Conservation (phyloP, 2,329 filamentous ascomycete genomes). For the Colletotrichum nymphaeae region DNA sequence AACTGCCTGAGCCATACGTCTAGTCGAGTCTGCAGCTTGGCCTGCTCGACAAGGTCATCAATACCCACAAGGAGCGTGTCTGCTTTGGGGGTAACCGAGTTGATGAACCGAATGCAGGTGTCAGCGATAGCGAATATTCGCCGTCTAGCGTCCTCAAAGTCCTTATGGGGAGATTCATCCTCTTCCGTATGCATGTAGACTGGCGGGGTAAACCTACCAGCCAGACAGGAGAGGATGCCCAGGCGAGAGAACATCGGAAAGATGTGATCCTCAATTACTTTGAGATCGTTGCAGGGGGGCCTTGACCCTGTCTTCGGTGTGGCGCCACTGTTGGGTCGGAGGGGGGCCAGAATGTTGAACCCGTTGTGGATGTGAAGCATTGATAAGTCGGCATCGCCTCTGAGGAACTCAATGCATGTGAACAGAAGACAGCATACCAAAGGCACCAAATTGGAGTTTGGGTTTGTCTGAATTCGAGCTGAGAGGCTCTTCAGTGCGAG, state of each 20-base stretch:
- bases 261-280: neutral
- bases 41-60: neutral
- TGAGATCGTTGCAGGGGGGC: neutral
- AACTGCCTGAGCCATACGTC: neutral
- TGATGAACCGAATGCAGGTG: neutral
- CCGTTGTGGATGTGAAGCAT: neutral
- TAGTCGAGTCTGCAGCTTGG: neutral
- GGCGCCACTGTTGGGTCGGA: neutral
- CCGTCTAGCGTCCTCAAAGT: neutral
- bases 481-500: neutral
- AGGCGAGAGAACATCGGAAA: neutral
- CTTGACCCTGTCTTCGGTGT: neutral
- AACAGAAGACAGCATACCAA: neutral
- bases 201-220: neutral
- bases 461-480: neutral
- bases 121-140: neutral
- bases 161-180: neutral
- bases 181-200: neutral
- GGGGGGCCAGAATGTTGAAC: neutral
- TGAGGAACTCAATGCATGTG: neutral
- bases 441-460: neutral
- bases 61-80: neutral
- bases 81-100: neutral
- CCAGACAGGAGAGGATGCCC: neutral
- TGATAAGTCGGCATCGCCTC: neutral